Evolutionary conservation across 176 grass and related monocot species (phyloP).

Genomic region (Echinochloa phyllopogon): DNA sequence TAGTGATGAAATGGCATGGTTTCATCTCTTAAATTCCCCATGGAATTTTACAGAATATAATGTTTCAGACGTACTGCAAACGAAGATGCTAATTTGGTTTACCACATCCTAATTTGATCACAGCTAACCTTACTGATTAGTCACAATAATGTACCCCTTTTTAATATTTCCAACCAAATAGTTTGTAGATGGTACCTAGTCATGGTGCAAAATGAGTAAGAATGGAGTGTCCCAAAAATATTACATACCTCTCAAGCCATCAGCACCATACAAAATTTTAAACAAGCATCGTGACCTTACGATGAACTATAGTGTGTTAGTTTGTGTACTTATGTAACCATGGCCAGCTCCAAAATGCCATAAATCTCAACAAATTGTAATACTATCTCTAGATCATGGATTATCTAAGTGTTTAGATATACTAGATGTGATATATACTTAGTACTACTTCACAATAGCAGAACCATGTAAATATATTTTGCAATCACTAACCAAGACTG

Average conservation of each 20-base stretch:
- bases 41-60: background rate
- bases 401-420: background rate
- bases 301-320: background rate
- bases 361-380: background rate
- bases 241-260: background rate
- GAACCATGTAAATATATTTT: background rate
- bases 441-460: background rate
- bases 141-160: background rate
- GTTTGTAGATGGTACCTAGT: background rate
- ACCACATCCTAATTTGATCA: background rate
- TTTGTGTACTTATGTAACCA: background rate
- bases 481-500: background rate
- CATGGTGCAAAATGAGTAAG: background rate
- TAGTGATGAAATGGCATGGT: background rate
- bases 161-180: background rate
- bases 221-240: background rate
- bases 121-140: background rate
- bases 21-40: background rate
- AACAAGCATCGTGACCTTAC: background rate
- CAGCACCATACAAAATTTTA: background rate
- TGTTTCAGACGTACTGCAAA: background rate
- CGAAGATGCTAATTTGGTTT: background rate
- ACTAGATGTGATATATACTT: background rate
- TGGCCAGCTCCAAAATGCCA: background rate
- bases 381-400: background rate